phyloP scores from a whole-genome alignment of 2,329 filamentous ascomycete species.

The Sporothrix inflata region DNA sequence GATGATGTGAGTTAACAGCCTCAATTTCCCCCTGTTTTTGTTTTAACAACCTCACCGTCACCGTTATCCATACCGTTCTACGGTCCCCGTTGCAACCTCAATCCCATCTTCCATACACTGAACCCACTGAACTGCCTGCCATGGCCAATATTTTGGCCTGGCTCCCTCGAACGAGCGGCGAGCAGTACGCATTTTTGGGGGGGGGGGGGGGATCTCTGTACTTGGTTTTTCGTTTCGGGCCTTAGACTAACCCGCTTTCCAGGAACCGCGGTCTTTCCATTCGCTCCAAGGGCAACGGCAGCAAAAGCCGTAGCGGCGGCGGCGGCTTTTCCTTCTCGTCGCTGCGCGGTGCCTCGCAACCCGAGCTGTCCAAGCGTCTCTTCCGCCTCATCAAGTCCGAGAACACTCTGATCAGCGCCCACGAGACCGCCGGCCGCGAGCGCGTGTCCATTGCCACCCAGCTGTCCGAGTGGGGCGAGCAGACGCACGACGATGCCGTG shows the following conservation, averaged over 20 bases:
- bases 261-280: constrained; percentile 77
- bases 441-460: constrained; percentile 83
- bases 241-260: constrained; percentile 31
- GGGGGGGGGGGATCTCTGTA: too few relatives aligned
- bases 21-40: neutral
- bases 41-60: neutral
- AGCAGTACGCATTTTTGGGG: constrained; percentile 33
- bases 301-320: constrained; percentile 34
- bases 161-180: constrained; percentile 32
- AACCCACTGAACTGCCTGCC: neutral
- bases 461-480: constrained; percentile 95
- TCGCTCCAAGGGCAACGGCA: constrained; percentile 62
- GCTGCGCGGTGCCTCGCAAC: constrained; percentile 80
- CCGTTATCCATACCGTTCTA: neutral
- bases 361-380: constrained; percentile 85
- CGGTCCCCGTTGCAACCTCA: neutral
- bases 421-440: constrained; percentile 84
- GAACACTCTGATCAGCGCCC: constrained; percentile 82
- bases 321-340: constrained; percentile 83
- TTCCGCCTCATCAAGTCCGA: constrained; percentile 93
- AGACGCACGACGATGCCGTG: constrained; percentile 82
- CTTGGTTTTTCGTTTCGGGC: too few relatives aligned
- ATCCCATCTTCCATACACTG: neutral
- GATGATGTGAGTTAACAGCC: constrained; percentile 30
- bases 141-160: constrained; percentile 28